Percentiles rank a stretch among this genome's conserved stretches.
Evolutionary conservation across 345 rosid species (phyloP).

Genomic region (Brassica juncea): DNA sequence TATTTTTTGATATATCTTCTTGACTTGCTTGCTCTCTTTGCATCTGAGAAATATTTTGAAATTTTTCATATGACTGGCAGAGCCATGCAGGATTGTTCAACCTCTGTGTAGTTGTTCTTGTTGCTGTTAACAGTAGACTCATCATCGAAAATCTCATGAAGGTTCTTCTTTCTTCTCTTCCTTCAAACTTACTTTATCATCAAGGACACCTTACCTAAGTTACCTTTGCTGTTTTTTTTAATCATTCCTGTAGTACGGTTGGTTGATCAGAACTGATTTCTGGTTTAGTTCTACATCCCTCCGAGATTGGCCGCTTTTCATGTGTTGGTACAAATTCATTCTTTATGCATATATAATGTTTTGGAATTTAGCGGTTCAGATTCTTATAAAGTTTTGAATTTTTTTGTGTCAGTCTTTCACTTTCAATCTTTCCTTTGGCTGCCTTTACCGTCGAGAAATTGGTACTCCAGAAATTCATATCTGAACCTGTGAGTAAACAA

Average conservation of each 20-base stretch:
- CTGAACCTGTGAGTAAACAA: slow-evolving; percentile 63
- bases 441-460: slow-evolving; percentile 81
- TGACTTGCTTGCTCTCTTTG: background rate
- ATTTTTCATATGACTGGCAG: slow-evolving; percentile 45
- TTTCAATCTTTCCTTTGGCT: slow-evolving; percentile 77
- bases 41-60: background rate
- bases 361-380: background rate
- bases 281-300: slow-evolving; percentile 91
- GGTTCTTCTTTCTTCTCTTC: slow-evolving; percentile 44
- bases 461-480: slow-evolving; percentile 54
- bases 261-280: slow-evolving; percentile 84
- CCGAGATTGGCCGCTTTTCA: slow-evolving; percentile 96
- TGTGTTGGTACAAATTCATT: slow-evolving; percentile 79
- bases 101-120: slow-evolving; percentile 93
- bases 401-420: slow-evolving; percentile 66
- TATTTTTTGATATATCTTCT: background rate
- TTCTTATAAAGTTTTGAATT: background rate
- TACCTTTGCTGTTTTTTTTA: background rate
- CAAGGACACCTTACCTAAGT: too few species aligned
- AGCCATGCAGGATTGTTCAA: slow-evolving; percentile 99
- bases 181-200: too few species aligned
- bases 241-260: slow-evolving; percentile 74
- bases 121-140: slow-evolving; percentile 96
- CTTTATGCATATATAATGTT: background rate
- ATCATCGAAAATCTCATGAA: slow-evolving; percentile 93